Base-by-base conservation (phyloP, 352 stramenopile species). In the Pythium guiyangense region DNA sequence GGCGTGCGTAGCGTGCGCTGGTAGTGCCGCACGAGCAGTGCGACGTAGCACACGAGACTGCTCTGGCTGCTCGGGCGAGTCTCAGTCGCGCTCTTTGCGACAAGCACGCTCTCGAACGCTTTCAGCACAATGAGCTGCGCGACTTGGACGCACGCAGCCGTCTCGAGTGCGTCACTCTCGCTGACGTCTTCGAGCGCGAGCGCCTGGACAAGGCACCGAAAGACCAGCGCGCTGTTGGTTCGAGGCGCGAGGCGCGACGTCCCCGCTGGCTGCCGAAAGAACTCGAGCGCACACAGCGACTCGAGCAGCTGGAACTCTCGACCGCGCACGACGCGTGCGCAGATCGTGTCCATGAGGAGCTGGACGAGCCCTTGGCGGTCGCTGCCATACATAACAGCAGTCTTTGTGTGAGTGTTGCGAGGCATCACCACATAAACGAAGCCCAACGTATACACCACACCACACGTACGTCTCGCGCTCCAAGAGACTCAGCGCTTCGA, bases 121-220 rank as follows among this genome's bases (percentile, higher is more conserved):
- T 82, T 74, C 25, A 93, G 68, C 8, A 77, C 67, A 52, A 90
- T 79, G 34, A 89, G 55, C 46, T 90, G 83, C 1, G 77, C 76
- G 25, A 84, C 65, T 37, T 86, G 73, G 5, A 70, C 40, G 35
- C 64, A 65, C 31, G 46, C 49, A 2, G 44, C 49, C 18, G 49
- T 14, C 17, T 12, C 31, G 31, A 35, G 11, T 22, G 43, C 44
- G 40, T 20, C 25, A 15, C 6, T 4, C 9, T 18, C 25, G 2
- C 34, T 49, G 14, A 37, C 44, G n/a, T 49, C 27, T 14, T 26
- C 37, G 9, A 47, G 52, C 15, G 70, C 59, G 2, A 90, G 65
- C 29, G 73, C 58, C 51, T 90, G 77, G 34, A 84, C 67, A 18
- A 91, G 60, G 12, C 77, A 64, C 57, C 66, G 71, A 37, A 86